These are phyloP conservation scores for Naegleria fowleri DNA, from an alignment of 208 protist species.

Conservation along the genomic window DNA sequence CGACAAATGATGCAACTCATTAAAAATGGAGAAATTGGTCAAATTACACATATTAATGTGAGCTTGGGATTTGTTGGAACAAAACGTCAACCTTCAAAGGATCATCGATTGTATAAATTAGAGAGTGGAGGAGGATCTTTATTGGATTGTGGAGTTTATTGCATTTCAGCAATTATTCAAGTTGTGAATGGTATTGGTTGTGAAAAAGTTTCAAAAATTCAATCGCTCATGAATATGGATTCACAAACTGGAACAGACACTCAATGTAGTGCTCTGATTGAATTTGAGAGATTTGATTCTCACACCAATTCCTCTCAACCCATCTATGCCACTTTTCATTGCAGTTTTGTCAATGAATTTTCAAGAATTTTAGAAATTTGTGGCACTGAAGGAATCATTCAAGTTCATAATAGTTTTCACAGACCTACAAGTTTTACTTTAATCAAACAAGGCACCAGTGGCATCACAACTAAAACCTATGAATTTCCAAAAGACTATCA, in stretches of 20 bases:
- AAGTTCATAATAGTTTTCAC: not conserved
- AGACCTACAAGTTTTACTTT: not conserved
- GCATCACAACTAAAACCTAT: not conserved
- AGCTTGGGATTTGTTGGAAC: not conserved
- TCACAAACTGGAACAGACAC: not conserved
- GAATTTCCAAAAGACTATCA: not conserved
- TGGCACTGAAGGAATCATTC: not conserved
- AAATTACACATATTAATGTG: not conserved
- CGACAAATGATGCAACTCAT: not conserved
- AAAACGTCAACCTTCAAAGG: not conserved
- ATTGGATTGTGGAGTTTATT: conserved; percentile 28
- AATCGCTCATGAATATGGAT: not conserved
- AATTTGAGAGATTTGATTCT: not conserved
- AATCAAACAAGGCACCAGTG: not conserved
- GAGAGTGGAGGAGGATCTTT: not conserved
- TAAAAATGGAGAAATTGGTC: conserved; percentile 3
- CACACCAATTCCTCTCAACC: not conserved
- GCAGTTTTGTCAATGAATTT: not conserved
- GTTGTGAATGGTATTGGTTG: not conserved
- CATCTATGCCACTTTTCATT: not conserved
- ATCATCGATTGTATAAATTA: not conserved
- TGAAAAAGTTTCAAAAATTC: not conserved
- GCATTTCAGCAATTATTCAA: not conserved
- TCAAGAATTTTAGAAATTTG: not conserved
- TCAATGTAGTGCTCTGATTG: not conserved